Percentiles rank a stretch among this genome's conserved stretches.
Conservation (phyloP, 208 protist genomes). For the Histomonas meleagridis region DNA sequence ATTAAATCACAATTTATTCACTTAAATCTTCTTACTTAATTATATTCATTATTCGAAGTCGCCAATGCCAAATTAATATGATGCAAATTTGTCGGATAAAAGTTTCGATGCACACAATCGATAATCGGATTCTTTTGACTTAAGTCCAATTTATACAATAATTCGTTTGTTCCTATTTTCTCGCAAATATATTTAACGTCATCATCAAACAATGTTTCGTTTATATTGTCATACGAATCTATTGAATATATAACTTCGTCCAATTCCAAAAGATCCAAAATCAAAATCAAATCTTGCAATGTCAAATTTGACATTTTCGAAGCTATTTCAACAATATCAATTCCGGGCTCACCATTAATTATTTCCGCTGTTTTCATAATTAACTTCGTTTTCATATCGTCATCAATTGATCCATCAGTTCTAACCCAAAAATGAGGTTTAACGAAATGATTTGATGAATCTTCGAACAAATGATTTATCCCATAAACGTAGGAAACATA, state of each 20-base stretch:
- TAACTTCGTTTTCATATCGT: background rate
- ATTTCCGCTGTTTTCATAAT: background rate
- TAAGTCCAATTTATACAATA: too few relatives aligned
- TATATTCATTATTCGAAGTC: too few relatives aligned
- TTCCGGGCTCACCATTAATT: background rate
- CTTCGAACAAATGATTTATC: background rate
- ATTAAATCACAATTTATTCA: too few relatives aligned
- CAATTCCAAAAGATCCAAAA: background rate
- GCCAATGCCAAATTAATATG: too few relatives aligned
- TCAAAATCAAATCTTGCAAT: background rate
- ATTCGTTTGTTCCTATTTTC: too few relatives aligned
- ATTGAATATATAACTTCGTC: background rate
- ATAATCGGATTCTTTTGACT: too few relatives aligned
- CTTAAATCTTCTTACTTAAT: too few relatives aligned
- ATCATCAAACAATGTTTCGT: too few relatives aligned
- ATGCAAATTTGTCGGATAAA: too few relatives aligned
- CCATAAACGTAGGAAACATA: background rate
- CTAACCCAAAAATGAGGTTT: background rate
- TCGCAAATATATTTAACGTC: too few relatives aligned
- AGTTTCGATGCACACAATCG: too few relatives aligned
- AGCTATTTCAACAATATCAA: background rate
- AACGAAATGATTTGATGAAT: background rate
- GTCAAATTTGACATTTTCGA: background rate
- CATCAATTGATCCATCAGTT: background rate
- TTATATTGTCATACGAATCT: background rate